Percentiles rank a stretch among this genome's conserved stretches.
Evolutionary conservation across 192 early-diverging fungal genomes (phyloP).

Genomic region (Martensiomyces pterosporus): DNA sequence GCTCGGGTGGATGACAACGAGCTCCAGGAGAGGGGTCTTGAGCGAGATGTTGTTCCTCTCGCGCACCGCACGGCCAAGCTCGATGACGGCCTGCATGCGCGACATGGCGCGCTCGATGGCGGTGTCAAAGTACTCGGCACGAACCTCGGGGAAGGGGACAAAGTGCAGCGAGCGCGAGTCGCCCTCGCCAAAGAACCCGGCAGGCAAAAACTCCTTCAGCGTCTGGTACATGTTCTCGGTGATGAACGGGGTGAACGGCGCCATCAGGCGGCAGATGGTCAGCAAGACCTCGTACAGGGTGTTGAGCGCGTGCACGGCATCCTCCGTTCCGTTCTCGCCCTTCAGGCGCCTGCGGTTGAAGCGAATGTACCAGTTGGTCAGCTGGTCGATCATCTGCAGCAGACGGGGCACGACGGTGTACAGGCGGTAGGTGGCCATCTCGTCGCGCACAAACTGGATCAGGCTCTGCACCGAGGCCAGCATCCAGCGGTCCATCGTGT

Average conservation of each 20-base stretch:
- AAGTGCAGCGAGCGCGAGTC: conserved; percentile 93
- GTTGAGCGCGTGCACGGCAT: conserved; percentile 82
- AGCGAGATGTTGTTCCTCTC: conserved; percentile 89
- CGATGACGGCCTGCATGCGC: conserved; percentile 96
- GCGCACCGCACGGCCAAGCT: conserved; percentile 85
- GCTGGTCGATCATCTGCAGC: conserved; percentile 81
- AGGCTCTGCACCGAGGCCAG: conserved; percentile 91
- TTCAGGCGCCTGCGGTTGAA: conserved; percentile 98
- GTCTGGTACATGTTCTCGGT: conserved; percentile 97
- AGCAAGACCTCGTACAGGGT: conserved; percentile 94
- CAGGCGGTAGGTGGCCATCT: conserved; percentile 93
- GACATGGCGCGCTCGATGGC: conserved; percentile 92
- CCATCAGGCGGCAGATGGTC: conserved; percentile 87
- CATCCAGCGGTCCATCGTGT: conserved; percentile 99
- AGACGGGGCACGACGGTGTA: conserved; percentile 97
- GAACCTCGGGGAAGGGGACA: conserved; percentile 87
- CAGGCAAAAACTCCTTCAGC: conserved; percentile 71
- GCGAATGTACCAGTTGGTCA: conserved; percentile 99
- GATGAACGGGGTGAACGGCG: conserved; percentile 96
- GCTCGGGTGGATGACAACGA: conserved; percentile 87
- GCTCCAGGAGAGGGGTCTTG: conserved; percentile 90
- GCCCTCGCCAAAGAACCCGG: conserved; percentile 46
- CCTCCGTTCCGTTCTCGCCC: conserved; percentile 87
- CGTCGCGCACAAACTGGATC: conserved; percentile 87
- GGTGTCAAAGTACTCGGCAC: conserved; percentile 92